Evolutionary conservation across 768 basidiomycete species (phyloP), one percentile per base, ranked within the genome.

Genomic region (Sutorius australiensis): DNA sequence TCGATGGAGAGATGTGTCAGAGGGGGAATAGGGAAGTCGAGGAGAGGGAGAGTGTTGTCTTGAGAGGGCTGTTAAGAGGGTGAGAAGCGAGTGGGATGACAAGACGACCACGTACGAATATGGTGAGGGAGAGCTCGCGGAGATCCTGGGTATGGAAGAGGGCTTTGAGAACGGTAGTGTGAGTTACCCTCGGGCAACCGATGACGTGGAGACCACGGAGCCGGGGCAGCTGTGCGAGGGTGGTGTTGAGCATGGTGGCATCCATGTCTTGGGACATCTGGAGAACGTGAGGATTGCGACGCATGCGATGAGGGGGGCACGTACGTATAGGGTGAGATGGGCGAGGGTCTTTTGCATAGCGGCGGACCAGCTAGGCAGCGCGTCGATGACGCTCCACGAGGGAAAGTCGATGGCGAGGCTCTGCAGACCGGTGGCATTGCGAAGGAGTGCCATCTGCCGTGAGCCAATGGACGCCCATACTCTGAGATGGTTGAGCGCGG

Each of bases 191-290:
- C 6, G 77, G 66, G 64, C 88, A 89, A 5, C 73, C 75, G 28
- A 87, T 63, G 27, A 89, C 65, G 64, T 89, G 84, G 3, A 90
- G 72, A 6, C 78, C 80, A 9, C 69, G 67, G 10, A 90, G 74
- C 27, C 71, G 67, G 0, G 86, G 80, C 0, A 88, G 72, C 7
- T 80, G 72, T 14, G 61, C 46, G 10, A 89, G 66, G 3, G 75
- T 74, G 30, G 69, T 51, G 38, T 77, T 74, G 38, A 89, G 71
- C 5, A 84, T 70, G 33, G 60, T 59, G 37, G 76, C 75, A 61
- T 85, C 82, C 32, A 86, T 64, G 19, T 83, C 77, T 34, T 70
- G 74, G 3, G 80, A 76, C 72, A 77, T 78, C 88, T 90, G 58
- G 14, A 16, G 32, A 1, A 38, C 0, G 19, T 55, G 40, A 57